A percentile compares a stretch with the other conserved stretches of the same genome.
phyloP scores from a whole-genome alignment of 179 eudicot species.

The Pouteria campechiana region DNA sequence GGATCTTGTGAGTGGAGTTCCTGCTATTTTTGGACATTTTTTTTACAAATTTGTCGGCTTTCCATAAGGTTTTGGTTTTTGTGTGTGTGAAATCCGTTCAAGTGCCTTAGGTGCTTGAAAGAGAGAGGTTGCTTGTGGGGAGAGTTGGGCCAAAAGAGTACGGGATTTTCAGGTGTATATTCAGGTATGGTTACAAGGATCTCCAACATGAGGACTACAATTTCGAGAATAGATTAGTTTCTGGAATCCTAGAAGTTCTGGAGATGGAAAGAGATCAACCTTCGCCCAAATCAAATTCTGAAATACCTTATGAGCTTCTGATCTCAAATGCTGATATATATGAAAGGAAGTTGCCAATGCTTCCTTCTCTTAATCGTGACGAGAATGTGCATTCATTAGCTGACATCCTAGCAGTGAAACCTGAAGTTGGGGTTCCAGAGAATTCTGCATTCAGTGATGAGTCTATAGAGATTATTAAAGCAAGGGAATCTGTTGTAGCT shows the following conservation, averaged over 20 bases:
- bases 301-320: background rate
- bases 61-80: constrained; percentile 48
- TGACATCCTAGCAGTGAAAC: constrained; percentile 5
- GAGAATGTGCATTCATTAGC: constrained; percentile 4
- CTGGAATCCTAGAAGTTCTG: constrained; percentile 18
- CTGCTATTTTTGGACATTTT: constrained; percentile 54
- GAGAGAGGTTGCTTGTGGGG: constrained; percentile 33
- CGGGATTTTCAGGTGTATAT: constrained; percentile 44
- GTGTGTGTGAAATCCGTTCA: constrained; percentile 47
- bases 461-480: constrained; percentile 29
- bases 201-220: constrained; percentile 40
- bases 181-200: constrained; percentile 56
- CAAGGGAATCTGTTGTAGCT: constrained; percentile 52
- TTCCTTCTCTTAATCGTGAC: constrained; percentile 11
- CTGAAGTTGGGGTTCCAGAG: constrained; percentile 2
- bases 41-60: constrained; percentile 64
- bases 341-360: constrained; percentile 3
- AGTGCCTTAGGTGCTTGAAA: constrained; percentile 29
- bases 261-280: constrained; percentile 24
- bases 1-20: constrained; percentile 43
- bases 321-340: constrained; percentile 2
- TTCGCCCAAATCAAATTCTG: background rate
- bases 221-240: constrained; percentile 34
- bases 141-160: constrained; percentile 44
- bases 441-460: constrained; percentile 20